These are phyloP conservation scores for Cytospora piceicola DNA, from an alignment of 2,329 filamentous ascomycete species.

Conservation along the genomic window DNA sequence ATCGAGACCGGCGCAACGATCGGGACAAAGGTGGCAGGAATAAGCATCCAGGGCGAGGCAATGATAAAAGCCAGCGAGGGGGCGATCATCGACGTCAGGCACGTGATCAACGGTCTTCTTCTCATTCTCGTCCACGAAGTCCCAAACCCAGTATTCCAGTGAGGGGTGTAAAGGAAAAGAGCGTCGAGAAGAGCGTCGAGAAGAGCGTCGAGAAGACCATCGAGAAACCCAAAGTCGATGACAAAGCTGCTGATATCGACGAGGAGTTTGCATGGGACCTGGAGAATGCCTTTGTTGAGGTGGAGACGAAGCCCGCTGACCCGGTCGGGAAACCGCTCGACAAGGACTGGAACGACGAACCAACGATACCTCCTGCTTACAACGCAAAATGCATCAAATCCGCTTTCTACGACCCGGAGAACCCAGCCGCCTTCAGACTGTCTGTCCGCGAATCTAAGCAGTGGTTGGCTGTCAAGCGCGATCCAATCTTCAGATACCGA, in stretches of 20 bases:
- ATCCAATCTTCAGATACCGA: conserved; percentile 47
- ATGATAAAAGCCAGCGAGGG: conserved; percentile 24
- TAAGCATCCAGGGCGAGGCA: conserved; percentile 22
- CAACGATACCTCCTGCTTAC: conserved; percentile 51
- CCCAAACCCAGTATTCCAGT: conserved; percentile 5
- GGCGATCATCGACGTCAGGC: conserved; percentile 23
- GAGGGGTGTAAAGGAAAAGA: conserved; percentile 7
- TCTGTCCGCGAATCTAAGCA: conserved; percentile 46
- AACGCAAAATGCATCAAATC: conserved; percentile 50
- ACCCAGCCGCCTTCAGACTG: conserved; percentile 47
- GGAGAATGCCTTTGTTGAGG: conserved; percentile 45
- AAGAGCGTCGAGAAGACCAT: conserved; percentile 14
- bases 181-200: conserved; percentile 9
- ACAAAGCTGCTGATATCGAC: conserved; percentile 33
- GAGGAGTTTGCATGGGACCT: conserved; percentile 47
- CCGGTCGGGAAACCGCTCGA: conserved; percentile 53
- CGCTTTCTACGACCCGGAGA: conserved; percentile 48
- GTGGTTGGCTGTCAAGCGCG: conserved; percentile 47
- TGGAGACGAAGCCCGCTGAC: conserved; percentile 45
- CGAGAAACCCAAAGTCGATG: conserved; percentile 11
- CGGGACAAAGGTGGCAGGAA: conserved; percentile 27
- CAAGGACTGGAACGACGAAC: conserved; percentile 47
- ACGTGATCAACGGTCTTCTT: conserved; percentile 15
- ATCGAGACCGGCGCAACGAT: conserved; percentile 24
- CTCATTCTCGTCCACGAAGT: conserved; percentile 21